phyloP scores from a whole-genome alignment of 805 yeast species.

The Sungouiella blattae region DNA sequence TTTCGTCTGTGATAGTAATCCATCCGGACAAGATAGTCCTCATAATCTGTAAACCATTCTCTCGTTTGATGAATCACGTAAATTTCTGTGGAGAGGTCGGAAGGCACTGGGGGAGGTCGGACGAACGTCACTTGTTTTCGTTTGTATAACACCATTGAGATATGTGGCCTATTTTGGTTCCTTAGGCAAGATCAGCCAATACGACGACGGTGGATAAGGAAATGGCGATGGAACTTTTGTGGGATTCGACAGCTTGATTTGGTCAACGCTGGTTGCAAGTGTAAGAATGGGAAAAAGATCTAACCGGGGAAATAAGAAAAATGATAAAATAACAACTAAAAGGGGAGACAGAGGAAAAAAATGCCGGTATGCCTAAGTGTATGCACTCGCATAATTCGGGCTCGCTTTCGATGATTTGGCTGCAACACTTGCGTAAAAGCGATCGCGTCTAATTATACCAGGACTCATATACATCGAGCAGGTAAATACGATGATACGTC shows the following conservation, averaged over 20 bases:
- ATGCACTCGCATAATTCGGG: slow-evolving; percentile 6
- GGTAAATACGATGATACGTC: too few species aligned
- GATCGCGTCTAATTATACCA: too few species aligned
- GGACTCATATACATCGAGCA: too few species aligned
- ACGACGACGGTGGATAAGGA: too few species aligned
- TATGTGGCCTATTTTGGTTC: too few species aligned
- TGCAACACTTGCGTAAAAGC: too few species aligned
- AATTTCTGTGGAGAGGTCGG: slow-evolving; percentile 56
- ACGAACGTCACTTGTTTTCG: slow-evolving; percentile 64
- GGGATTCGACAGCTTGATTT: too few species aligned
- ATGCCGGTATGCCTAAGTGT: background rate
- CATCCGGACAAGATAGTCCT: slow-evolving; percentile 66
- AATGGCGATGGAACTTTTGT: too few species aligned
- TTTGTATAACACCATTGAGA: slow-evolving; percentile 65
- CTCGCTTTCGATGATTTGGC: slow-evolving; percentile 5
- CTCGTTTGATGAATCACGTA: slow-evolving; percentile 82
- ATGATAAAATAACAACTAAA: background rate
- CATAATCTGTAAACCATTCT: slow-evolving; percentile 82
- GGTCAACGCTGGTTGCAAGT: too few species aligned
- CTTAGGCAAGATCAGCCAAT: too few species aligned
- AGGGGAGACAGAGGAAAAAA: background rate
- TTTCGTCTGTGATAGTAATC: slow-evolving; percentile 72
- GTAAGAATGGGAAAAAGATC: too few species aligned
- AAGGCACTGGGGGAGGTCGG: slow-evolving; percentile 56
- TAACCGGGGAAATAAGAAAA: too few species aligned